Percentiles rank a stretch among this genome's conserved stretches.
phyloP scores from a whole-genome alignment of 2,329 filamentous ascomycete genomes.

The Trichoderma sp. region DNA sequence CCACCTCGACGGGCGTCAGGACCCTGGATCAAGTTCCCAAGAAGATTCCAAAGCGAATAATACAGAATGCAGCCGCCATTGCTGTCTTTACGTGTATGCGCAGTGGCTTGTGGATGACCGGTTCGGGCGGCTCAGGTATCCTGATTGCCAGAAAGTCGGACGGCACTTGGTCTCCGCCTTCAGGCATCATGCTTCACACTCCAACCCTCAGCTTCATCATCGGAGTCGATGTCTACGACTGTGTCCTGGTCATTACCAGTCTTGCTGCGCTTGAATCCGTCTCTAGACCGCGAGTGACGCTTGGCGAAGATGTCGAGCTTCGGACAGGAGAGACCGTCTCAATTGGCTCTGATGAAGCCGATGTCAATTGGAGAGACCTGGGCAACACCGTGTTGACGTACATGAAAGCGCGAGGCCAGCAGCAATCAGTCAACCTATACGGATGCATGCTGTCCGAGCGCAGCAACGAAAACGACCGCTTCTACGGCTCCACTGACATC shows the following conservation, averaged over 20 bases:
- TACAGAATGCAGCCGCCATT: slow-evolving; percentile 84
- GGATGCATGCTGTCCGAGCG: slow-evolving; percentile 57
- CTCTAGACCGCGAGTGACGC: slow-evolving; percentile 71
- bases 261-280: slow-evolving; percentile 81
- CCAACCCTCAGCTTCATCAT: slow-evolving; percentile 84
- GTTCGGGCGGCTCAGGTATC: slow-evolving; percentile 85
- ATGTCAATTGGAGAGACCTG: slow-evolving; percentile 51
- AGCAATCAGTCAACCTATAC: slow-evolving; percentile 53
- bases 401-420: slow-evolving; percentile 56
- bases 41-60: slow-evolving; percentile 82
- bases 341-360: slow-evolving; percentile 50
- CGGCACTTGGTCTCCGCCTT: slow-evolving; percentile 87
- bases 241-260: slow-evolving; percentile 88
- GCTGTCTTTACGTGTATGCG: slow-evolving; percentile 96
- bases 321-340: slow-evolving; percentile 70
- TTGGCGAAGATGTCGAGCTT: slow-evolving; percentile 78
- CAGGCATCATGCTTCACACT: slow-evolving; percentile 86
- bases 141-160: slow-evolving; percentile 80
- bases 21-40: slow-evolving; percentile 58
- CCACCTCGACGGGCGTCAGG: slow-evolving; percentile 40
- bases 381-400: slow-evolving; percentile 57
- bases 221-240: slow-evolving; percentile 94
- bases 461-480: slow-evolving; percentile 58
- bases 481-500: slow-evolving; percentile 48
- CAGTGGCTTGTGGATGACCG: slow-evolving; percentile 86